Conservation (phyloP, 176 grass and related monocot species). For the Secale cereale region DNA sequence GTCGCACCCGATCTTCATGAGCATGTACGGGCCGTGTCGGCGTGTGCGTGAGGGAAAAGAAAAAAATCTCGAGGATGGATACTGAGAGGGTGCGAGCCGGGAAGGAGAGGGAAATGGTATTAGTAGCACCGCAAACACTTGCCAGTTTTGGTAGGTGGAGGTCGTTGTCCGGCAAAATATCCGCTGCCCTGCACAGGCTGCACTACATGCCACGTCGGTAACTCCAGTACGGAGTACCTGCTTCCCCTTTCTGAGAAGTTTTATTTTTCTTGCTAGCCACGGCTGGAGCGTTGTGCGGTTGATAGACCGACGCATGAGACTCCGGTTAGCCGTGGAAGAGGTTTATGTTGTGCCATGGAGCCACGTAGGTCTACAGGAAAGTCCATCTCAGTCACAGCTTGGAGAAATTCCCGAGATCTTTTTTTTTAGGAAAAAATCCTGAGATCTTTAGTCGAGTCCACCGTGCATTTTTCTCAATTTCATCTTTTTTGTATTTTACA, state of each 20-base stretch:
- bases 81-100: not conserved
- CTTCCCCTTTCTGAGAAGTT: not conserved
- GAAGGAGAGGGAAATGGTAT: not conserved
- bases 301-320: not conserved
- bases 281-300: not conserved
- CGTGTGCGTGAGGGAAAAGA: not conserved
- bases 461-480: not conserved
- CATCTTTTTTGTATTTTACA: not conserved
- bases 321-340: not conserved
- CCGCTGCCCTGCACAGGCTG: not conserved
- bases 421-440: not conserved
- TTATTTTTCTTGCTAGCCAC: slow-evolving; percentile 10
- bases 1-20: slow-evolving; percentile 83
- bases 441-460: not conserved
- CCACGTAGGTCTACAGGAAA: not conserved
- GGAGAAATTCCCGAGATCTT: not conserved
- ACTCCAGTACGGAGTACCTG: not conserved
- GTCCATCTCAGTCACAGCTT: not conserved
- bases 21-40: not conserved
- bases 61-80: not conserved
- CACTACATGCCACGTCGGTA: not conserved
- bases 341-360: not conserved
- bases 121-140: not conserved
- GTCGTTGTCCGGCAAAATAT: not conserved
- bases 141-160: not conserved